Base-by-base conservation (phyloP, 495 filamentous ascomycete species). In the Neurospora sp. region DNA sequence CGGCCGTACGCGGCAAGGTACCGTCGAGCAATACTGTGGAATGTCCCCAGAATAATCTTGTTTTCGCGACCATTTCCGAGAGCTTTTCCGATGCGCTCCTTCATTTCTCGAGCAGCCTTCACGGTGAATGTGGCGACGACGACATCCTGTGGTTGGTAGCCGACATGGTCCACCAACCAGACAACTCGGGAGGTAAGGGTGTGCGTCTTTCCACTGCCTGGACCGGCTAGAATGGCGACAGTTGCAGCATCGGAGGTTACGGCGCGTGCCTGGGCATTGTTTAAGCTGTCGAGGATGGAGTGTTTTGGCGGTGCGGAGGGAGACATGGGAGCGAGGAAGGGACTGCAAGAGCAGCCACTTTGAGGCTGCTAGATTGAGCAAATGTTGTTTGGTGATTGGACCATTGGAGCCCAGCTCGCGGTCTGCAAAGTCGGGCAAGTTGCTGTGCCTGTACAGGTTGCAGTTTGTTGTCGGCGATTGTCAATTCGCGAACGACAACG, bases 41-140 rank as follows among this genome's bases (percentile, higher is more conserved):
- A 99, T 11, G 96, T 99, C 16, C 96, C 96, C 14, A 99, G 84
- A 48, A 97, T 88, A 72, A 99, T 82, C 75, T 90, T 92, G 66
- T 86, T 90, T 81, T 95, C 93, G 38, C 92, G 81, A 3, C 89
- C 91, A 76, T 92, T 88, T 4, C 94, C 94, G 23, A 98, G 85
- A 14, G 96, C 85, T 73, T 88, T 90, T 0, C 90, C 89, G 41
- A 99, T 90, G 35, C 96, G 88, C 77, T 93, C 89, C 74, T 93
- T 93, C 96, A 99, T 99, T 82, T 99, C 96, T 20, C 92, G 90
- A 20, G 96, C 93, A 5, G 96, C 96, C 81, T 98, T 99, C 80
- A 97, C 93, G 4, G 96, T 99, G 79, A 99, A 99, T 1, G 96
- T 99, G 74, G 95, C 95, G 72, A 97, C 96, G 62, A 99, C 90